A percentile compares a stretch with the other conserved stretches of the same genome.
These are phyloP conservation scores for Botrytis tulipae DNA, from an alignment of 2,329 filamentous ascomycete genomes.

Conservation along the genomic window DNA sequence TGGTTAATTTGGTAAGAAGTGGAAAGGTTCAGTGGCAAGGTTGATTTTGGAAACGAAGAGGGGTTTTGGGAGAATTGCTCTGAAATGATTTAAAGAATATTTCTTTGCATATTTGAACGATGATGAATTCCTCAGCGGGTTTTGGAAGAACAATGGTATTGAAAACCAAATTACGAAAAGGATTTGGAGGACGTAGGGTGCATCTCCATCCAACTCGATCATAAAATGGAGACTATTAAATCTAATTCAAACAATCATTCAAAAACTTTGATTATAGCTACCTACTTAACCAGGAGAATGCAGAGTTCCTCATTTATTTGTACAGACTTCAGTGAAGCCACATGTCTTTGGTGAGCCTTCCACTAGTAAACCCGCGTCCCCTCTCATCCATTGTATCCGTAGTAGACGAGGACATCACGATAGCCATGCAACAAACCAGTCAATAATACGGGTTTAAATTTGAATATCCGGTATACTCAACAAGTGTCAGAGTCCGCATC, in stretches of 20 bases:
- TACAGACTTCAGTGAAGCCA: background rate
- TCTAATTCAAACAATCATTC: no score
- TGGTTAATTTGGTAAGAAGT: slow-evolving; percentile 42
- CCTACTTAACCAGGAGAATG: background rate
- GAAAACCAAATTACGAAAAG: background rate
- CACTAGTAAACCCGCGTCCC: background rate
- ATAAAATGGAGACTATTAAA: background rate
- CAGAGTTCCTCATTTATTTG: background rate
- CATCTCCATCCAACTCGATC: background rate
- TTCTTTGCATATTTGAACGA: background rate
- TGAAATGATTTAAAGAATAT: background rate
- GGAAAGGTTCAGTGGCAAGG: slow-evolving; percentile 43
- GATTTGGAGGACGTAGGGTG: no score
- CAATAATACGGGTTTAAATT: background rate
- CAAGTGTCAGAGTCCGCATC: background rate
- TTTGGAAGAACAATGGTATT: background rate
- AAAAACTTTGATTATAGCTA: background rate
- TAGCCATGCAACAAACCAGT: background rate
- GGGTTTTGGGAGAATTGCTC: background rate
- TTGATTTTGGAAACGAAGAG: slow-evolving; percentile 16
- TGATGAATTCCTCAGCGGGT: background rate
- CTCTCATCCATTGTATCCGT: background rate
- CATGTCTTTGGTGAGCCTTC: background rate
- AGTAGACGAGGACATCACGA: background rate
- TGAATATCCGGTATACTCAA: background rate